Percentiles rank a stretch among this genome's conserved stretches.
phyloP scores from a whole-genome alignment of 78 protist species.

The Emiliania huxleyi region DNA sequence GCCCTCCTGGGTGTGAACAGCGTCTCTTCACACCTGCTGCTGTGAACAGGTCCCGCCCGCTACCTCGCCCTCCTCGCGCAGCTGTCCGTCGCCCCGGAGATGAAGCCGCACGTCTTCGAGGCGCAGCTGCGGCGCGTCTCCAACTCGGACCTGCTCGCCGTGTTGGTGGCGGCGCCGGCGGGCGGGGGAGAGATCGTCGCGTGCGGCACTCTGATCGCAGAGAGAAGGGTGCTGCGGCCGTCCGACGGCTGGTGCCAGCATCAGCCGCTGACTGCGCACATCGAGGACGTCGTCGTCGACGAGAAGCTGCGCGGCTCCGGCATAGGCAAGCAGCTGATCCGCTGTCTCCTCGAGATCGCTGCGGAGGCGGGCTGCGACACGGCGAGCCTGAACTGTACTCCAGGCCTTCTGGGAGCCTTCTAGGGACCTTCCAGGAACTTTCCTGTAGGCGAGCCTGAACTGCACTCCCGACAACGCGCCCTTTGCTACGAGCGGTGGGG shows the following conservation, averaged over 20 bases:
- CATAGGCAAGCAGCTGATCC: neutral
- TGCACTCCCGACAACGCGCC: neutral
- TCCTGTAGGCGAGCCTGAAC: too few species aligned
- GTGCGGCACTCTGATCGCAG: neutral
- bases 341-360: neutral
- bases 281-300: neutral
- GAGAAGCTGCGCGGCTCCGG: neutral
- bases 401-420: too few species aligned
- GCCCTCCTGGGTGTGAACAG: too few species aligned
- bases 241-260: too few species aligned
- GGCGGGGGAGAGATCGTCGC: neutral
- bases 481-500: neutral
- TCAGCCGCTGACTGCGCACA: neutral
- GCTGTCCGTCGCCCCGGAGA: neutral
- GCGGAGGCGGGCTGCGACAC: neutral
- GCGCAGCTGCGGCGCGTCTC: neutral
- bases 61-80: neutral
- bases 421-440: too few species aligned
- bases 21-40: too few species aligned
- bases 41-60: too few species aligned
- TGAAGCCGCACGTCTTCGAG: neutral
- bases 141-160: neutral
- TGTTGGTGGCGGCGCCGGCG: neutral
- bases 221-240: neutral
- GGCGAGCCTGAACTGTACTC: neutral